Evolutionary conservation across 345 rosid species (phyloP).

Genomic region (Eucalyptus marginata): DNA sequence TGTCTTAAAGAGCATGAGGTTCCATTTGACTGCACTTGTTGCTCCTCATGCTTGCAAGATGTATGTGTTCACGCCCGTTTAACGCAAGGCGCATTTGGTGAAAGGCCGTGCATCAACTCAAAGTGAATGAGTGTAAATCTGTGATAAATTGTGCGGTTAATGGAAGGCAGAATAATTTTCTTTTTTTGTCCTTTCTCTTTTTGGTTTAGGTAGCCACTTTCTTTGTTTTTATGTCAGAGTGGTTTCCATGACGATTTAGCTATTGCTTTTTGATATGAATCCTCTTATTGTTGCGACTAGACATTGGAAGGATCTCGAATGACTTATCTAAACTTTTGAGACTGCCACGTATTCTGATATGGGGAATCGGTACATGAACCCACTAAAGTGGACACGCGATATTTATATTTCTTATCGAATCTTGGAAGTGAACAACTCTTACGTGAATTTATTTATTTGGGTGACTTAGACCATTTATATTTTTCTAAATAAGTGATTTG

Average conservation of each 20-base stretch:
- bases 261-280: background rate
- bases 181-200: background rate
- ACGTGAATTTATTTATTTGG: background rate
- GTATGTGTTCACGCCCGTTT: slow-evolving; percentile 9
- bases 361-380: background rate
- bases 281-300: background rate
- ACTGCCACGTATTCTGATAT: background rate
- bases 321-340: background rate
- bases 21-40: slow-evolving; percentile 8
- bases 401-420: background rate
- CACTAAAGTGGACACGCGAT: background rate
- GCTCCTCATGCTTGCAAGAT: slow-evolving; percentile 27
- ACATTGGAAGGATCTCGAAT: background rate
- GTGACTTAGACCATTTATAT: background rate
- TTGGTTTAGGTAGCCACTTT: background rate
- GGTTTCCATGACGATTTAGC: background rate
- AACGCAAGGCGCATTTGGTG: background rate
- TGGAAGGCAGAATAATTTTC: background rate
- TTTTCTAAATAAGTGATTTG: background rate
- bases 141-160: background rate
- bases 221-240: background rate
- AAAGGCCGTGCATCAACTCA: background rate
- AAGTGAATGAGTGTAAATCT: background rate
- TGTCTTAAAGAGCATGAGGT: slow-evolving; percentile 9
- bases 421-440: background rate